phyloP scores from a whole-genome alignment of 73 alveolate genomes.

The Uronychia setigera region DNA sequence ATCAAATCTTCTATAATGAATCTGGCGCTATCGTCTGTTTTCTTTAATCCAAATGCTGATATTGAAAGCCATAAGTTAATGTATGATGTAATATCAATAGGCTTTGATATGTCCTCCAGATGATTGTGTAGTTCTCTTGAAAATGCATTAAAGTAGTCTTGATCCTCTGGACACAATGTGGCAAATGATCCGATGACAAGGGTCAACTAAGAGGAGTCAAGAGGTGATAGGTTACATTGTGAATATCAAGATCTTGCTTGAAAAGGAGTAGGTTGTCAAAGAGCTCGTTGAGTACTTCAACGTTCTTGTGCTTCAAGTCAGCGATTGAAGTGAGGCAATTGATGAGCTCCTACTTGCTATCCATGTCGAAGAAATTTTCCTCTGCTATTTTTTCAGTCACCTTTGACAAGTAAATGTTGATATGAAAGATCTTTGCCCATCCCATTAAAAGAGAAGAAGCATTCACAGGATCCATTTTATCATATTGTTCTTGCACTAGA shows the following conservation, averaged over 20 bases:
- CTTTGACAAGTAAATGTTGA: not conserved
- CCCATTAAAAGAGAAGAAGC: slow-evolving; percentile 27
- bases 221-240: not conserved
- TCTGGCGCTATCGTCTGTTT: not conserved
- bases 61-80: slow-evolving; percentile 45
- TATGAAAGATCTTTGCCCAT: slow-evolving; percentile 17
- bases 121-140: not conserved
- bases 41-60: slow-evolving; percentile 23
- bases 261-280: not conserved
- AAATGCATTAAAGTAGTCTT: slow-evolving; percentile 15
- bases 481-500: slow-evolving; percentile 14
- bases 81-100: slow-evolving; percentile 15
- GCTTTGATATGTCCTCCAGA: not conserved
- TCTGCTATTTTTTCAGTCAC: slow-evolving; percentile 11
- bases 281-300: not conserved
- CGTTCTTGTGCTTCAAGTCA: slow-evolving; percentile 1
- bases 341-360: slow-evolving; percentile 1
- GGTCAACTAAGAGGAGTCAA: not conserved
- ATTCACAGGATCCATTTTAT: slow-evolving; percentile 29
- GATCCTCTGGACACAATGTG: slow-evolving; percentile 19
- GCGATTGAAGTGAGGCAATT: not conserved
- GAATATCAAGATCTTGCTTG: not conserved
- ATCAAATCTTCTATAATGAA: slow-evolving; percentile 4
- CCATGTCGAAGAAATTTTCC: not conserved
- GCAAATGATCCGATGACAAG: slow-evolving; percentile 19